Conservation (phyloP, 2,329 filamentous ascomycete species). For the Hypoxylon sp. region DNA sequence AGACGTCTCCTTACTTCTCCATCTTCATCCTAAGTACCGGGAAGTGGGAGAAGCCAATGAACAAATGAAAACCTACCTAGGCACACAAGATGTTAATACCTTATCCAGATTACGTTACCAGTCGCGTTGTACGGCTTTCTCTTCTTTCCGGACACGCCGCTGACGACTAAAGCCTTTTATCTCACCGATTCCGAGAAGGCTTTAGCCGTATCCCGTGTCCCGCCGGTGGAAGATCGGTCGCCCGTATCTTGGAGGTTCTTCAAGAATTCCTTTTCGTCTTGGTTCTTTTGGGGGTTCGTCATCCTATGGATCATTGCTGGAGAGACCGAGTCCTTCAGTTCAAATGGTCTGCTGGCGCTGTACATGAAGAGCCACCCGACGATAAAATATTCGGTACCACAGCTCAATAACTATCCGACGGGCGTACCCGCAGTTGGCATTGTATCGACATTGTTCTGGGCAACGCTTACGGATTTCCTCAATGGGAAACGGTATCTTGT, state of each 20-base stretch:
- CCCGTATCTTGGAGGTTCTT: constrained; percentile 66
- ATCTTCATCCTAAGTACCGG: background rate
- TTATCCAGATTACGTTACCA: constrained; percentile 64
- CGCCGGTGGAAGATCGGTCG: constrained; percentile 57
- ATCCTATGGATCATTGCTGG: constrained; percentile 78
- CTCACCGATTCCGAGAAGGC: constrained; percentile 57
- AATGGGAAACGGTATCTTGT: constrained; percentile 75
- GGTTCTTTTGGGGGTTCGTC: constrained; percentile 77
- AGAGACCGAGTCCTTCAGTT: constrained; percentile 78
- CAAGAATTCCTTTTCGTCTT: constrained; percentile 69
- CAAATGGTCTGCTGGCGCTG: constrained; percentile 70
- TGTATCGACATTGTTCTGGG: constrained; percentile 76
- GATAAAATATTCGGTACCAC: constrained; percentile 60
- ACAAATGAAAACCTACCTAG: background rate
- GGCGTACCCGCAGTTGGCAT: constrained; percentile 71
- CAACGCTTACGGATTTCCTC: constrained; percentile 75
- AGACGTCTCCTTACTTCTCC: background rate
- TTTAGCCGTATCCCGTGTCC: constrained; percentile 60
- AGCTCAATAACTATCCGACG: constrained; percentile 71
- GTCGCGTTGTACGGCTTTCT: constrained; percentile 69
- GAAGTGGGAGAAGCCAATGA: background rate
- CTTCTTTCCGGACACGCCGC: constrained; percentile 68
- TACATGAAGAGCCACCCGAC: constrained; percentile 66
- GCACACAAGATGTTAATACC: constrained; percentile 9
- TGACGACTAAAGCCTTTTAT: constrained; percentile 65